These are phyloP conservation scores for Halophytophthora polymorphica DNA, from an alignment of 352 stramenopile species.

Conservation along the genomic window DNA sequence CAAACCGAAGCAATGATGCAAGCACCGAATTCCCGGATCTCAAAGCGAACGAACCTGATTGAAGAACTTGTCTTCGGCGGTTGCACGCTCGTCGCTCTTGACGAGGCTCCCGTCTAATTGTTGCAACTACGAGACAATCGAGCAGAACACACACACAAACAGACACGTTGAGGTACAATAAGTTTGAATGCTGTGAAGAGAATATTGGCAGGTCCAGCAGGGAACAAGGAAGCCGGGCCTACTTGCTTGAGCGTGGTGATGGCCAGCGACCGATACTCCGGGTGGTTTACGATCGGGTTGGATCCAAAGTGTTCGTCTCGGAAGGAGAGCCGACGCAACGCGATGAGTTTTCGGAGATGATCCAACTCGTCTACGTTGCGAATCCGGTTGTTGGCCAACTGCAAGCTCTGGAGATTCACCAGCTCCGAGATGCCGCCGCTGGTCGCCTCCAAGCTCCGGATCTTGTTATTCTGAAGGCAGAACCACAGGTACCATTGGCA, in stretches of 20 bases:
- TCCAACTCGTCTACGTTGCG: slow-evolving; percentile 67
- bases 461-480: slow-evolving; percentile 53
- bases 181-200: neutral
- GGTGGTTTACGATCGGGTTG: slow-evolving; percentile 64
- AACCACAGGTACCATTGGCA: too few species aligned
- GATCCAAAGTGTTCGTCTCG: slow-evolving; percentile 82
- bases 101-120: slow-evolving; percentile 50
- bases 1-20: too few species aligned
- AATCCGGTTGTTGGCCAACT: slow-evolving; percentile 76
- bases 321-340: slow-evolving; percentile 58
- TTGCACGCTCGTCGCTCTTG: slow-evolving; percentile 30
- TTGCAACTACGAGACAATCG: slow-evolving; percentile 21
- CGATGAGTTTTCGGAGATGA: slow-evolving; percentile 51
- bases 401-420: slow-evolving; percentile 66
- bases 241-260: slow-evolving; percentile 73
- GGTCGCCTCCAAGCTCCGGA: slow-evolving; percentile 36
- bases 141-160: neutral
- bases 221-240: neutral
- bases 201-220: neutral
- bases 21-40: too few species aligned
- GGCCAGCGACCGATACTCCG: slow-evolving; percentile 69
- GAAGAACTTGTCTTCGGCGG: slow-evolving; percentile 47
- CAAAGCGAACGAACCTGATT: slow-evolving; percentile 21
- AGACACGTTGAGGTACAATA: neutral
- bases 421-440: slow-evolving; percentile 51